Evolutionary conservation across 495 filamentous ascomycete species (phyloP).

Genomic region (Aspergillus funiculosus): DNA sequence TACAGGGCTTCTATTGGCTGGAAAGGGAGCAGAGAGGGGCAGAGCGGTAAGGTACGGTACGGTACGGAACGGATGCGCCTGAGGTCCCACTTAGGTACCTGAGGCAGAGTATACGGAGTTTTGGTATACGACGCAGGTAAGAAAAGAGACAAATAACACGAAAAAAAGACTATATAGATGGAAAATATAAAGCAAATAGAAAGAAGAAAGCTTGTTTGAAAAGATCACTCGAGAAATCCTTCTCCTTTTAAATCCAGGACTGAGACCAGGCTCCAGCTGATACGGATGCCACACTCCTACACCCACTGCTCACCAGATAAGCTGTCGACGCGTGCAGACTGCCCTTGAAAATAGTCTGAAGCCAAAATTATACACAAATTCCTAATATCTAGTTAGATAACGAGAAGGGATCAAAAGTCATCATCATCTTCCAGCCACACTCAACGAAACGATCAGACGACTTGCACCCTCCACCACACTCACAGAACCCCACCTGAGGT

Average conservation of each 20-base stretch:
- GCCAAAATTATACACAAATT: too few relatives aligned
- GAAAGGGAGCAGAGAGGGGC: neutral
- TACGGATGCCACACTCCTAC: too few relatives aligned
- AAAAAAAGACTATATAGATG: too few relatives aligned
- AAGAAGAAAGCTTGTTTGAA: neutral
- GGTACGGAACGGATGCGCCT: neutral
- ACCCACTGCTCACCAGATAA: slow-evolving; percentile 3
- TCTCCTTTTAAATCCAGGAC: neutral
- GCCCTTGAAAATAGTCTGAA: too few relatives aligned
- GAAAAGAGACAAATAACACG: too few relatives aligned
- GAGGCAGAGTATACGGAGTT: neutral
- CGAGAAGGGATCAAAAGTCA: too few relatives aligned
- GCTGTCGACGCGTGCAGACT: neutral
- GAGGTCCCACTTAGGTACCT: neutral
- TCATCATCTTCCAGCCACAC: slow-evolving; percentile 6
- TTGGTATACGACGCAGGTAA: too few relatives aligned
- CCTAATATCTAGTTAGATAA: too few relatives aligned
- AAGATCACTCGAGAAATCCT: neutral
- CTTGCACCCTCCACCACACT: slow-evolving; percentile 14
- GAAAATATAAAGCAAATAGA: too few relatives aligned
- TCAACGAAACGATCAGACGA: slow-evolving; percentile 16
- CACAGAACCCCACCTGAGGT: slow-evolving; percentile 4
- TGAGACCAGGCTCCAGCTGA: slow-evolving; percentile 9
- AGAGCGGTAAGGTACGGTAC: neutral
- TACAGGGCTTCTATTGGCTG: neutral